Conservation (phyloP, 768 basidiomycete genomes). For the Cyathus striatus region DNA sequence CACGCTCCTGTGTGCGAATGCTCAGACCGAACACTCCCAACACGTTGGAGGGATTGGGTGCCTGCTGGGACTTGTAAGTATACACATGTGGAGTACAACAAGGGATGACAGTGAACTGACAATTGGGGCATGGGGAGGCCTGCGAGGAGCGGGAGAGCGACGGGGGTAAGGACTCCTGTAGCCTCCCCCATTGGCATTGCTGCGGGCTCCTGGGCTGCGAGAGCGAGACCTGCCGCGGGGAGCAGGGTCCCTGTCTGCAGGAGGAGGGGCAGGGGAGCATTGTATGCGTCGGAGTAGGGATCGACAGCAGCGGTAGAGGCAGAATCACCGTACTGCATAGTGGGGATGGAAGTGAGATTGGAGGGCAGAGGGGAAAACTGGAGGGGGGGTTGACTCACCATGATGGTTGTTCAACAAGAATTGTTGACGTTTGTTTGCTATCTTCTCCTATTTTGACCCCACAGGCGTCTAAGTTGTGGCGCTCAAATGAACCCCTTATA, state of each 20-base stretch:
- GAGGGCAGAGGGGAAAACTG: slow-evolving; percentile 3
- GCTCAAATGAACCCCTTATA: no score
- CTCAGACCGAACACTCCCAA: slow-evolving; percentile 98
- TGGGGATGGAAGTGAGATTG: slow-evolving; percentile 10
- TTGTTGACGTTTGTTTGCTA: slow-evolving; percentile 40
- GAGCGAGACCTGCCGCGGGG: slow-evolving; percentile 73
- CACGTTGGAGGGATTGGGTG: slow-evolving; percentile 82
- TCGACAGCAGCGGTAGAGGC: slow-evolving; percentile 54
- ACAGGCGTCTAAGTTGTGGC: slow-evolving; percentile 7
- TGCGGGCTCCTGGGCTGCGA: slow-evolving; percentile 55
- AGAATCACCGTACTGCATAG: slow-evolving; percentile 59
- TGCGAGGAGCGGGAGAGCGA: slow-evolving; percentile 55
- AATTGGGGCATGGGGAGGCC: slow-evolving; percentile 69
- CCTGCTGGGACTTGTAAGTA: slow-evolving; percentile 53
- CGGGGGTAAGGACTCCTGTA: slow-evolving; percentile 52
- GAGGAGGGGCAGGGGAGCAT: slow-evolving; percentile 50
- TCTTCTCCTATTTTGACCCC: slow-evolving; percentile 11
- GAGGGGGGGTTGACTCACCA: slow-evolving; percentile 46
- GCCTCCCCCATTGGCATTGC: slow-evolving; percentile 39
- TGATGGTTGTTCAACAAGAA: slow-evolving; percentile 56
- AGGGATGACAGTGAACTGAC: slow-evolving; percentile 37
- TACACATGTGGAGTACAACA: slow-evolving; percentile 9
- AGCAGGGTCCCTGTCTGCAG: slow-evolving; percentile 51
- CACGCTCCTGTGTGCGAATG: slow-evolving; percentile 89
- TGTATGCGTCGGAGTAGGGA: slow-evolving; percentile 82